Percentiles rank a stretch among this genome's conserved stretches.
Conservation (phyloP, 2,329 filamentous ascomycete species). For the Escovopsis sp. region DNA sequence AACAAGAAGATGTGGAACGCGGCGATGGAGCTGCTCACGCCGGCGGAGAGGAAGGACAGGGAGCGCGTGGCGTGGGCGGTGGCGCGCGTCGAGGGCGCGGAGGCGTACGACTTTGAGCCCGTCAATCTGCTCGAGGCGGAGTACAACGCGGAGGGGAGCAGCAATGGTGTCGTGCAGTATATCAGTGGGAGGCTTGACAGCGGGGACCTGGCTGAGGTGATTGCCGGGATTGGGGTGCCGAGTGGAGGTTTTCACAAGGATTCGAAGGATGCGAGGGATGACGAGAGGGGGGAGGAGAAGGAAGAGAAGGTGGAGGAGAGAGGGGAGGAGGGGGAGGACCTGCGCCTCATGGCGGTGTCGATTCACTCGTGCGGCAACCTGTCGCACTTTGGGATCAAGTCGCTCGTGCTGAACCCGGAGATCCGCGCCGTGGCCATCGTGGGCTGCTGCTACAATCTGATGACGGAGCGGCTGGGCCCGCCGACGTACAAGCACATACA, state of each 20-base stretch:
- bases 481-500: constrained; percentile 60
- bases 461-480: constrained; percentile 78
- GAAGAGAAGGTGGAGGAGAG: constrained; percentile 2
- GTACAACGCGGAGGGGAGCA: constrained; percentile 37
- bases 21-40: constrained; percentile 24
- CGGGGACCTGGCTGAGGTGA: constrained; percentile 53
- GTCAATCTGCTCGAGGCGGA: constrained; percentile 30
- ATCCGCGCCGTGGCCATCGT: constrained; percentile 90
- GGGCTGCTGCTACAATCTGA: constrained; percentile 93
- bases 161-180: constrained; percentile 60
- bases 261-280: no score
- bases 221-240: constrained; percentile 49
- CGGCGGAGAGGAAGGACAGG: constrained; percentile 24
- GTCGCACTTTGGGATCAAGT: constrained; percentile 85
- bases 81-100: constrained; percentile 18
- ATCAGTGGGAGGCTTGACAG: constrained; percentile 59
- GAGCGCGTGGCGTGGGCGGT: constrained; percentile 18
- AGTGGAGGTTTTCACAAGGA: constrained; percentile 14
- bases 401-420: constrained; percentile 66
- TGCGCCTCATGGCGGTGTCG: constrained; percentile 69
- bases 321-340: constrained; percentile 16
- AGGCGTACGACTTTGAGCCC: constrained; percentile 30
- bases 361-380: constrained; percentile 96
- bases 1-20: constrained; percentile 69
- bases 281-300: no score